A percentile compares a stretch with the other conserved stretches of the same genome.
phyloP scores from a whole-genome alignment of 2,329 filamentous ascomycete genomes.

The Fusarium compactum region DNA sequence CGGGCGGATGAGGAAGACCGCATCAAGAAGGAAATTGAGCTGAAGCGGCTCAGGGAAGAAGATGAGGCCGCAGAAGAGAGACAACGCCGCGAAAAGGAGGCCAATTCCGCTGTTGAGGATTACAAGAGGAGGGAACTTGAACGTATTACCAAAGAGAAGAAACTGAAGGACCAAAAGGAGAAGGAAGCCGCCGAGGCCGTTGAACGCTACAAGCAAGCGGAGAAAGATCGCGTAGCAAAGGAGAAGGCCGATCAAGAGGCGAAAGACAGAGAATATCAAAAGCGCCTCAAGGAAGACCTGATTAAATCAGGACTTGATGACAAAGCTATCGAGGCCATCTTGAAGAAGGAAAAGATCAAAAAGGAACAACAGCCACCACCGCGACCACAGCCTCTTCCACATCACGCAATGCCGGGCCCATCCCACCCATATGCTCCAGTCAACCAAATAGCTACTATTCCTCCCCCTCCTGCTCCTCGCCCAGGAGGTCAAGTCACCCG shows the following conservation, averaged over 20 bases:
- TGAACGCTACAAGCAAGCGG: conserved; percentile 63
- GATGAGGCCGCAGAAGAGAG: conserved; percentile 54
- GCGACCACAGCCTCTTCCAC: conserved; percentile 13
- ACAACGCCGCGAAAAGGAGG: conserved; percentile 58
- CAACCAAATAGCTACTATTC: neutral
- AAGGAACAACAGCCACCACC: conserved; percentile 44
- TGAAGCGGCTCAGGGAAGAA: conserved; percentile 63
- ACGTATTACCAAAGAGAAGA: conserved; percentile 58
- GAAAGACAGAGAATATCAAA: conserved; percentile 61
- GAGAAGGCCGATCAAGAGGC: conserved; percentile 62
- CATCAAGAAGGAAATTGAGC: conserved; percentile 63
- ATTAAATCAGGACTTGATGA: conserved; percentile 70
- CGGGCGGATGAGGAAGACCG: conserved; percentile 63
- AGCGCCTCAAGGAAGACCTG: conserved; percentile 68
- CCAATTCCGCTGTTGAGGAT: conserved; percentile 63
- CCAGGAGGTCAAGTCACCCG: conserved; percentile 44
- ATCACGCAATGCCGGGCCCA: conserved; percentile 19
- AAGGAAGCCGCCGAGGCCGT: conserved; percentile 63
- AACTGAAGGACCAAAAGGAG: conserved; percentile 63
- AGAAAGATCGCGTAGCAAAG: conserved; percentile 58
- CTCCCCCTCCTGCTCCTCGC: neutral
- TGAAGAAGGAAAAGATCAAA: conserved; percentile 66
- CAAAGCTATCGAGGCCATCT: conserved; percentile 68
- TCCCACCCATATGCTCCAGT: conserved; percentile 5
- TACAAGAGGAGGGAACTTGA: conserved; percentile 63